phyloP scores from a whole-genome alignment of 306 rosid species.

The Cyclanthera cordifolia region DNA sequence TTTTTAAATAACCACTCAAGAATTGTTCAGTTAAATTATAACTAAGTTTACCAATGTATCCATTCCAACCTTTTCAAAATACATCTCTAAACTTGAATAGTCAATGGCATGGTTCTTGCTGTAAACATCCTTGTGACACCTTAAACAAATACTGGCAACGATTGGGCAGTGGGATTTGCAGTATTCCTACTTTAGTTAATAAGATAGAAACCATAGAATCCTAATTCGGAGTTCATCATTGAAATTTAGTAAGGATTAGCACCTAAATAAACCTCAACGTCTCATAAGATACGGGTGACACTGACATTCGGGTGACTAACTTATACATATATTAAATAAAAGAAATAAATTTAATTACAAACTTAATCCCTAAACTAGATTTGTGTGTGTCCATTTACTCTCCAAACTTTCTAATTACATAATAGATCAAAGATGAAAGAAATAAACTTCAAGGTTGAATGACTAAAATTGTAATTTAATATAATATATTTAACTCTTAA shows the following conservation, averaged over 20 bases:
- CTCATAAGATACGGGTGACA: neutral
- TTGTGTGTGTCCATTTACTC: no score
- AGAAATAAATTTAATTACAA: no score
- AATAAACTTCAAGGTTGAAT: no score
- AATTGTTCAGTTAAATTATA: neutral
- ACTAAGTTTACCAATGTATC: neutral
- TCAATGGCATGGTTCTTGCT: neutral
- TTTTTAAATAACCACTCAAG: neutral
- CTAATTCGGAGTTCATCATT: neutral
- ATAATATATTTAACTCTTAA: neutral
- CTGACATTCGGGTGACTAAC: neutral
- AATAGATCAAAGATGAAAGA: no score
- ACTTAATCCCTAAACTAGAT: no score
- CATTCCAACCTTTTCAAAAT: neutral
- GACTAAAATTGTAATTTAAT: no score
- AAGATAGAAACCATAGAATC: neutral
- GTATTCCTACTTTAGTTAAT: neutral
- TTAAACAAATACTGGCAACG: neutral
- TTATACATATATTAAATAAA: no score
- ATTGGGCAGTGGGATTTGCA: neutral
- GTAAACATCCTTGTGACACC: neutral
- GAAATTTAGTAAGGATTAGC: neutral
- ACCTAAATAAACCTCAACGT: neutral
- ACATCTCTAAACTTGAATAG: neutral
- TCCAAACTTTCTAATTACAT: no score